Evolutionary conservation across 164 flowering plant species (phyloP), one percentile per base, ranked within the genome.

Genomic region (Aristolochia contorta): DNA sequence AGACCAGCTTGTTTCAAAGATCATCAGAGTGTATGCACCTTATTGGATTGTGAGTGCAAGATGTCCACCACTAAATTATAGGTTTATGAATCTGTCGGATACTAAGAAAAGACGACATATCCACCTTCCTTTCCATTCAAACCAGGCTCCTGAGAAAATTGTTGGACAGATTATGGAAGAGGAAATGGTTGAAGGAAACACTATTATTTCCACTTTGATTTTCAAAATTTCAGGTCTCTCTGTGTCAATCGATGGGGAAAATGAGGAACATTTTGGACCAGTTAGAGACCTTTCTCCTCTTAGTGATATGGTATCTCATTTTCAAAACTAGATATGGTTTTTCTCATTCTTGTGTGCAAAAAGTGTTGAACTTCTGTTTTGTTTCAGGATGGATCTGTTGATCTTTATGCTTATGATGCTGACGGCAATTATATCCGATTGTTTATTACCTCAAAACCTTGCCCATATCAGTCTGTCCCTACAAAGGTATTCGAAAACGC

Each of bases 371-470:
- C 22, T 19, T 19, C 16, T 49, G 12, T 46, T 48, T 50, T 16
- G 64, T 57, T 7, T 56, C 59, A 93, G 99, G 99, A 90, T 82
- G 99, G 97, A 56, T 88, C 96, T 4, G 43, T 85, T 76, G 97
- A 83, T 74, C 64, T 93, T 20, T 74, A 68, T 75, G 99, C 99
- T 66, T 79, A 78, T 75, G 84, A 84, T 75, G 77, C 68, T 57
- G 84, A 84, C 67, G 87, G 83, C 12, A 83, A 80, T 33, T 81
- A 89, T 72, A 75, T 88, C 77, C 84, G 75, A 61, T 91, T 93
- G 48, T 86, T 84, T 75, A 71, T 88, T 60, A 81, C 99, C 53
- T 75, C 96, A 52, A 93, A 88, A 77, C 89, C 95, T 61, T 84
- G 90, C 74, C 81, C 89, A 16, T 82, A 83, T 70, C 91, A 76